Percentiles rank a stretch among this genome's conserved stretches.
phyloP scores from a whole-genome alignment of 192 early-diverging fungal species.

The Spizellomyces sp. region DNA sequence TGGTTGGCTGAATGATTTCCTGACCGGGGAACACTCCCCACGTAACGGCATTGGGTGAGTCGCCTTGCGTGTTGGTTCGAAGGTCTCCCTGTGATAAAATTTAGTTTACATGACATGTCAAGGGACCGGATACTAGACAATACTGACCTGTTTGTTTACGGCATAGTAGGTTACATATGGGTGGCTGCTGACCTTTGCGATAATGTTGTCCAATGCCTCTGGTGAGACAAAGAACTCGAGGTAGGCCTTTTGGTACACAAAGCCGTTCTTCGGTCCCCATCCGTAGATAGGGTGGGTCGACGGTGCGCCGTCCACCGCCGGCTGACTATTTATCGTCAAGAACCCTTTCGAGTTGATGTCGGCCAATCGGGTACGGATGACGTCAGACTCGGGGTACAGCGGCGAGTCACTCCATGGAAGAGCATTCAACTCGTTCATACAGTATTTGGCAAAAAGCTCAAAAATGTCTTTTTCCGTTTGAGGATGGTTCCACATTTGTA shows the following conservation, averaged over 20 bases:
- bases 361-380: slow-evolving; percentile 69
- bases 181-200: slow-evolving; percentile 67
- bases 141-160: slow-evolving; percentile 69
- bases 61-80: slow-evolving; percentile 81
- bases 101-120: slow-evolving; percentile 1
- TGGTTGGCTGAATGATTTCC: slow-evolving; percentile 95
- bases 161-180: slow-evolving; percentile 85
- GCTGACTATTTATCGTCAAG: slow-evolving; percentile 95
- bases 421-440: slow-evolving; percentile 71
- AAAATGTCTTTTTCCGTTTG: slow-evolving; percentile 66
- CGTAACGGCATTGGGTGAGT: slow-evolving; percentile 93
- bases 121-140: not conserved
- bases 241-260: slow-evolving; percentile 95
- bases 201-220: slow-evolving; percentile 64
- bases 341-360: slow-evolving; percentile 82
- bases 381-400: slow-evolving; percentile 74
- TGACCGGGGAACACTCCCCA: slow-evolving; percentile 99
- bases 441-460: slow-evolving; percentile 81
- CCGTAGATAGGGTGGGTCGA: slow-evolving; percentile 80
- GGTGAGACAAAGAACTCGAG: slow-evolving; percentile 94
- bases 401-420: slow-evolving; percentile 92
- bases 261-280: slow-evolving; percentile 96
- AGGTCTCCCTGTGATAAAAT: slow-evolving; percentile 69
- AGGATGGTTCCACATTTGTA: slow-evolving; percentile 83
- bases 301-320: slow-evolving; percentile 85